These are phyloP conservation scores for Candida fluviatilis DNA, from an alignment of 805 yeast species.

Conservation along the genomic window DNA sequence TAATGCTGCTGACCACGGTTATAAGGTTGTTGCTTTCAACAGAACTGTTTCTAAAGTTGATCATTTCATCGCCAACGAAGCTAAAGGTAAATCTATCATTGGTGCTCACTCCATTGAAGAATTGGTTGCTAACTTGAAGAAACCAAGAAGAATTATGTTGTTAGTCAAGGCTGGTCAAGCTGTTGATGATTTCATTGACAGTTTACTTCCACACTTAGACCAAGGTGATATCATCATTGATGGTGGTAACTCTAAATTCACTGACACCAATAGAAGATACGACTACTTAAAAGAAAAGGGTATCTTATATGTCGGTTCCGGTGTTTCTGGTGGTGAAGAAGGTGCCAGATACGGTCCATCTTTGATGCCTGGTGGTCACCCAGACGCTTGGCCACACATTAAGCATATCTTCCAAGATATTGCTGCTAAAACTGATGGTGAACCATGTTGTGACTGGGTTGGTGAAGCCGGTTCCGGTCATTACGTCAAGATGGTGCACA, in stretches of 20 bases:
- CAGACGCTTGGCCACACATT: conserved; percentile 98
- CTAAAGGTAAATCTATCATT: conserved; percentile 93
- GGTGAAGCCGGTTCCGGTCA: conserved; percentile 99
- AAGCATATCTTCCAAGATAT: conserved; percentile 95
- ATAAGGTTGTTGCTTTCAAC: conserved; percentile 97
- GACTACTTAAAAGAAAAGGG: conserved; percentile 85
- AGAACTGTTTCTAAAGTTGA: conserved; percentile 96
- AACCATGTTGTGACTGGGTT: conserved; percentile 99
- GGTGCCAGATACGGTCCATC: conserved; percentile 99
- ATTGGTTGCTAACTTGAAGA: conserved; percentile 82
- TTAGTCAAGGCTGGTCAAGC: conserved; percentile 96
- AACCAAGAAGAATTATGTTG: conserved; percentile 93
- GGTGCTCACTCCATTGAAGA: conserved; percentile 94
- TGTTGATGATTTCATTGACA: conserved; percentile 86
- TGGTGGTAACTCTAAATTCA: conserved; percentile 99
- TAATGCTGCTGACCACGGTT: conserved; percentile 98
- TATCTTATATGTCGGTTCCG: conserved; percentile 91
- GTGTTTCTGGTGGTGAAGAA: conserved; percentile 99
- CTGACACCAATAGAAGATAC: conserved; percentile 96
- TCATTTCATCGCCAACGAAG: conserved; percentile 88
- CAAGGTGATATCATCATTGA: conserved; percentile 97
- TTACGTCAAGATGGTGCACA: conserved; percentile 99
- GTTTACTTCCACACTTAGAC: conserved; percentile 86
- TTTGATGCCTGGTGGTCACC: conserved; percentile 98
- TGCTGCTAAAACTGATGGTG: conserved; percentile 95